These are phyloP conservation scores for Pestalotiopsis sp. DNA, from an alignment of 2,329 filamentous ascomycete genomes.

Conservation along the genomic window DNA sequence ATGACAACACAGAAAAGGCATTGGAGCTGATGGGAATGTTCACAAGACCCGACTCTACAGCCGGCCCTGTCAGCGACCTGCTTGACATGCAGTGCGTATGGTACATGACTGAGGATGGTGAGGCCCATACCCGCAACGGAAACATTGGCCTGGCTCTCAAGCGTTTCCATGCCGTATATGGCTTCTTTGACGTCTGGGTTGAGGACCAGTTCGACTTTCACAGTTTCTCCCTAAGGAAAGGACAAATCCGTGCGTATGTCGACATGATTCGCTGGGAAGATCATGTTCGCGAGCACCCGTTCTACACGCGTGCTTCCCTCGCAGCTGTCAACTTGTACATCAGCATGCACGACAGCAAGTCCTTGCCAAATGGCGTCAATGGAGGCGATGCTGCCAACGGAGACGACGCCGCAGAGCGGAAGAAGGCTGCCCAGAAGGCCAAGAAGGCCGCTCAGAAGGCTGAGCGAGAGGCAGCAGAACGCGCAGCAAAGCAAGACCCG, in stretches of 20 bases:
- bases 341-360: slow-evolving; percentile 73
- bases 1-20: slow-evolving; percentile 85
- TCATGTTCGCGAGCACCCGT: slow-evolving; percentile 85
- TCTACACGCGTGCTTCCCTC: slow-evolving; percentile 83
- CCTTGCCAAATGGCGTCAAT: slow-evolving; percentile 64
- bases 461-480: slow-evolving; percentile 79
- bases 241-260: slow-evolving; percentile 90
- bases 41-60: slow-evolving; percentile 85
- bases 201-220: slow-evolving; percentile 99
- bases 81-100: slow-evolving; percentile 99
- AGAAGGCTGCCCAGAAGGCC: slow-evolving; percentile 89
- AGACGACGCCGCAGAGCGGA: slow-evolving; percentile 69
- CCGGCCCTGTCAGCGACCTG: slow-evolving; percentile 86
- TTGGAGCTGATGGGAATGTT: slow-evolving; percentile 91
- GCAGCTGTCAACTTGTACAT: slow-evolving; percentile 82
- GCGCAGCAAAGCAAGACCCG: slow-evolving; percentile 77
- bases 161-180: slow-evolving; percentile 83
- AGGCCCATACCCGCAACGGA: slow-evolving; percentile 80
- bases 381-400: slow-evolving; percentile 44
- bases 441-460: slow-evolving; percentile 76
- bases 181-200: slow-evolving; percentile 96
- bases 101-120: slow-evolving; percentile 94
- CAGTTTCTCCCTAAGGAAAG: slow-evolving; percentile 93
- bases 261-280: slow-evolving; percentile 99
- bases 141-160: slow-evolving; percentile 88